Evolutionary conservation across 371 early-diverging fungal species (phyloP).

Genomic region (Mortierella sp.): DNA sequence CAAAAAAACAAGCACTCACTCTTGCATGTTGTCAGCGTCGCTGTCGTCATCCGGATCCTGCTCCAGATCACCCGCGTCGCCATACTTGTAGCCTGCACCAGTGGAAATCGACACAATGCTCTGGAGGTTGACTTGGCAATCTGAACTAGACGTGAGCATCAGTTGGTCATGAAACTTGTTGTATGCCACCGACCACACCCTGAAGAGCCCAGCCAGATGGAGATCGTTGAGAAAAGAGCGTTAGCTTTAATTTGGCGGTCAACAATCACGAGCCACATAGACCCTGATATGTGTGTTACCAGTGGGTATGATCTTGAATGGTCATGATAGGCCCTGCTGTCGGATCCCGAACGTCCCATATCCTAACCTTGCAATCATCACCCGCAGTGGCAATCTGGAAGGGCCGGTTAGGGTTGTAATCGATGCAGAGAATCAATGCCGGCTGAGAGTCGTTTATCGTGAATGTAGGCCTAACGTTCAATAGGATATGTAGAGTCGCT

Average conservation of each 20-base stretch:
- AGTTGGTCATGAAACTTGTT: conserved; percentile 93
- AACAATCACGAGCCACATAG: too few relatives aligned
- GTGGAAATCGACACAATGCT: conserved; percentile 86
- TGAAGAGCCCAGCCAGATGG: conserved; percentile 29
- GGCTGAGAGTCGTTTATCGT: conserved; percentile 69
- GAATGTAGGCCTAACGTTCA: conserved; percentile 51
- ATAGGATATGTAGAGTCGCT: too few relatives aligned
- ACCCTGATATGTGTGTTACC: conserved; percentile 58
- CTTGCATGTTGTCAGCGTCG: conserved; percentile 31
- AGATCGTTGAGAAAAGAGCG: too few relatives aligned
- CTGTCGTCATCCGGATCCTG: conserved; percentile 32
- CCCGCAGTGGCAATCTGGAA: conserved; percentile 85
- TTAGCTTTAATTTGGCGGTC: too few relatives aligned
- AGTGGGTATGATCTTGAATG: conserved; percentile 84
- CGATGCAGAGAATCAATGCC: conserved; percentile 75
- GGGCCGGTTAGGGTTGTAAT: conserved; percentile 88
- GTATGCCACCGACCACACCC: conserved; percentile 86
- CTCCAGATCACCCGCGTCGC: conserved; percentile 42
- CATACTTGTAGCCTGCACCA: conserved; percentile 63
- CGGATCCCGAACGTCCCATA: conserved; percentile 85
- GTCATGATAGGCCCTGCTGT: conserved; percentile 62
- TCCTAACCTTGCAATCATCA: conserved; percentile 82
- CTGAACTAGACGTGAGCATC: conserved; percentile 83
- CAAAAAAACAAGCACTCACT: conserved; percentile 18
- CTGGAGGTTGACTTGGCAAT: conserved; percentile 86